Conservation (phyloP, 148 eudicot species). For the Persicaria maculosa region DNA sequence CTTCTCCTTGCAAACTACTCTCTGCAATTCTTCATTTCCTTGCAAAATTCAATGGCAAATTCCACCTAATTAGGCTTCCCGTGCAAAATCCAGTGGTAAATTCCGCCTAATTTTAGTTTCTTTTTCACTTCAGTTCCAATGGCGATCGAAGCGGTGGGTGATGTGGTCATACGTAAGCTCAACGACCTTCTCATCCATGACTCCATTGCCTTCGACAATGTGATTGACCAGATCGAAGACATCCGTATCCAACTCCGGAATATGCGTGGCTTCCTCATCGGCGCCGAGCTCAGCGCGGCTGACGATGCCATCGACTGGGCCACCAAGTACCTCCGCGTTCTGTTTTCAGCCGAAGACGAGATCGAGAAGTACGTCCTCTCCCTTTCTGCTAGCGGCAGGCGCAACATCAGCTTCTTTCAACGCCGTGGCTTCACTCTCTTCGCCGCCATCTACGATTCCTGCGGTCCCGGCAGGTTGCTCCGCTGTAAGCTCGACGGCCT, state of each 20-base stretch:
- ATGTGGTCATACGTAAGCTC: constrained; percentile 18
- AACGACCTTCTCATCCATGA: constrained; percentile 20
- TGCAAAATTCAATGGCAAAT: too few species aligned
- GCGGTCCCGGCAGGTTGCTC: background rate
- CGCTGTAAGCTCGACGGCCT: background rate
- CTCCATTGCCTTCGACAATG: constrained; percentile 16
- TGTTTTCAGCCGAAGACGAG: constrained; percentile 23
- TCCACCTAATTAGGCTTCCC: background rate
- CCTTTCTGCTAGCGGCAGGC: constrained; percentile 13
- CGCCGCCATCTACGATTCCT: constrained; percentile 12
- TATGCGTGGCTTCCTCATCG: constrained; percentile 20
- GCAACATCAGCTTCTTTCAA: constrained; percentile 14
- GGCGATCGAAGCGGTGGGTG: constrained; percentile 24
- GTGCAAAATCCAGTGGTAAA: background rate
- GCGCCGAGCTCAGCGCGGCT: constrained; percentile 8
- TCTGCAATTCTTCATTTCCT: too few species aligned
- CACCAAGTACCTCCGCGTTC: constrained; percentile 8
- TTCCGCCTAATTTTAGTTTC: background rate
- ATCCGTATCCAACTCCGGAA: constrained; percentile 16
- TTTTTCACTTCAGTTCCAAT: too few species aligned
- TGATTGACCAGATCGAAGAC: constrained; percentile 17
- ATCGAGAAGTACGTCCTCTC: constrained; percentile 24
- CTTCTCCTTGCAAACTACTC: too few species aligned
- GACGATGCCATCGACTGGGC: constrained; percentile 9
- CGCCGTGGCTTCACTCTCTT: constrained; percentile 13